Evolutionary conservation across 805 yeast species (phyloP), one percentile per base, ranked within the genome.

Genomic region (Tetrapisispora fleetii): DNA sequence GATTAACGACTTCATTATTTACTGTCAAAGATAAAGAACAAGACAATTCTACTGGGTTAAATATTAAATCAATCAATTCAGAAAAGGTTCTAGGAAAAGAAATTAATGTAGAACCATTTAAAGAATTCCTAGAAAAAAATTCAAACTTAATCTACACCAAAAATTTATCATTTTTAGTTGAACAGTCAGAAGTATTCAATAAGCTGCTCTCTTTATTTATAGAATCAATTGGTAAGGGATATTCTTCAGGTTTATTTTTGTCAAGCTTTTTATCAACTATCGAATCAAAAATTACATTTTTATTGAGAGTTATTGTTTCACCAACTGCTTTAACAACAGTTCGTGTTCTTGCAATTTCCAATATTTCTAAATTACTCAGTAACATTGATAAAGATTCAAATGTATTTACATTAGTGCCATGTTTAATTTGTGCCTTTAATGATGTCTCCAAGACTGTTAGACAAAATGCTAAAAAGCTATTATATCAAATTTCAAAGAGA

Each of bases 1-100:
- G 75, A 47, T 67, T 87, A 42, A 85, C 86, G 66, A 74, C 83
- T 1, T 80, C 90, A 0, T 65, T 88, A 46, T 63, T 65, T 36
- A 52, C 56, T 2, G 36, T 28, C 18, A 43, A 28, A 17, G 41
- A 43, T 27, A 27, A 27, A 18, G 39, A 27, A 27, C 13, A 28
- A 13, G 45, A 36, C 10, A 56, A 53, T 11, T 56, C 49, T 50
- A 55, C 53, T 49, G 53, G 60, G 9, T 58, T 59, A 17, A 56
- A 60, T 16, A 69, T 65, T 22, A 59, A 69, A 21, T 59, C 54
- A 4, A 39, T 57, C n/a, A 58, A 54, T 14, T 45, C 59, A 14
- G 60, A 65, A 40, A 64, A 62, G 36, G 51, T 56, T 33, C 48
- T 54, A 17, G 62, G 61, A 33, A 57, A 55, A 18, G 58, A 52